A percentile compares a stretch with the other conserved stretches of the same genome.
Conservation (phyloP, 108 stramenopile genomes). For the Cyclotella sp. region DNA sequence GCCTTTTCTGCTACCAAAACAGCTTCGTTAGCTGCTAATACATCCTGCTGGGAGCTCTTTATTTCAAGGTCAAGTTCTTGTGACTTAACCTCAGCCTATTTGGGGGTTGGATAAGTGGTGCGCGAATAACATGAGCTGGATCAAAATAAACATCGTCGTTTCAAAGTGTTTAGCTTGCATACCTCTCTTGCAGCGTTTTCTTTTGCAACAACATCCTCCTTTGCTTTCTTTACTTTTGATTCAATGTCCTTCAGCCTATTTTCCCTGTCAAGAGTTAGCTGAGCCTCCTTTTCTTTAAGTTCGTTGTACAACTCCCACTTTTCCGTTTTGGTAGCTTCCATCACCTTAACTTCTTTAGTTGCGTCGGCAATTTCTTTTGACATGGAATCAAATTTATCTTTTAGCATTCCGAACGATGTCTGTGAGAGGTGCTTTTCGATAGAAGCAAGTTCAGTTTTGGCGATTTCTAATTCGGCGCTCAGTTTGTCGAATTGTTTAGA, state of each 20-base stretch:
- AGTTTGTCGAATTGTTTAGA: constrained; percentile 67
- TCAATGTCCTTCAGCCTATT: constrained; percentile 79
- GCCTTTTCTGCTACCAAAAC: constrained; percentile 66
- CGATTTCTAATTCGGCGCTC: constrained; percentile 72
- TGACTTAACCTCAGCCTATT: constrained; percentile 68
- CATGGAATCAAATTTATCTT: constrained; percentile 76
- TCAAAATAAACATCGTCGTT: constrained; percentile 7
- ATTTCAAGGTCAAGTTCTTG: constrained; percentile 83
- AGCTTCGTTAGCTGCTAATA: constrained; percentile 68
- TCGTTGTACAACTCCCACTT: constrained; percentile 87
- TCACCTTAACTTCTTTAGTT: constrained; percentile 59
- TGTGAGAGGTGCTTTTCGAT: constrained; percentile 91
- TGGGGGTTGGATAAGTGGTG: not conserved
- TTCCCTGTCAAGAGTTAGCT: constrained; percentile 82
- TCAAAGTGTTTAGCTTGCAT: constrained; percentile 6
- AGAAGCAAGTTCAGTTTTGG: constrained; percentile 71
- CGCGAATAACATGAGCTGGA: not conserved
- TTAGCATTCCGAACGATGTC: constrained; percentile 83
- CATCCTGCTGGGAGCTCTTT: constrained; percentile 76
- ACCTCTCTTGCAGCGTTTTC: constrained; percentile 75
- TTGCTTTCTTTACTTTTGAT: constrained; percentile 68
- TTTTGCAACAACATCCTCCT: constrained; percentile 60
- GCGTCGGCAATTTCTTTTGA: constrained; percentile 71
- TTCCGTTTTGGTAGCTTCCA: constrained; percentile 74
- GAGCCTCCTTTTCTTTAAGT: constrained; percentile 82